Conservation (phyloP, 352 stramenopile genomes). For the Halophytophthora polymorphica region DNA sequence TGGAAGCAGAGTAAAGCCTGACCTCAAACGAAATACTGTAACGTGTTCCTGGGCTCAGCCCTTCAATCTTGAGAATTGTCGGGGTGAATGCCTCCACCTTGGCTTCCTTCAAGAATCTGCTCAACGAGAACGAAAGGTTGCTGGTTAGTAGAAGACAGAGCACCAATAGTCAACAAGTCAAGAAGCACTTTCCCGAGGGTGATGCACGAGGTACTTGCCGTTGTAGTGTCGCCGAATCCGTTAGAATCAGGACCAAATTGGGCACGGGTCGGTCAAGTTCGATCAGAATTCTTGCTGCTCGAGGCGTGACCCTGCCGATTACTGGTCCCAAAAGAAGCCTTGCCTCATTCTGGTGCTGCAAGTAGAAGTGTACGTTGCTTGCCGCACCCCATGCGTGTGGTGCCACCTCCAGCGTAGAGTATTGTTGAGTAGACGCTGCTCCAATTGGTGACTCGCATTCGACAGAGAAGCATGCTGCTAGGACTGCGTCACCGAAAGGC, state of each 20-base stretch:
- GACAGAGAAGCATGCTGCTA: slow-evolving; percentile 10
- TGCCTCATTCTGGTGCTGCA: slow-evolving; percentile 30
- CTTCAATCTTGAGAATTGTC: slow-evolving; percentile 62
- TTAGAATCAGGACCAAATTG: slow-evolving; percentile 38
- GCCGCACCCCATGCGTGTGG: slow-evolving; percentile 36
- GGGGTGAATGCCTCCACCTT: slow-evolving; percentile 45
- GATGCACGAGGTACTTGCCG: slow-evolving; percentile 16
- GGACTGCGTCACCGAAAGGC: slow-evolving; percentile 2
- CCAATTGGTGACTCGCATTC: slow-evolving; percentile 21
- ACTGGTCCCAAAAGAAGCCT: slow-evolving; percentile 55
- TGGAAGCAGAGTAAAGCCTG: neutral
- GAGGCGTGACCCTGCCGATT: slow-evolving; percentile 54
- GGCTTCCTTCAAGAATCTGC: slow-evolving; percentile 20
- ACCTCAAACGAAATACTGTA: slow-evolving; percentile 68
- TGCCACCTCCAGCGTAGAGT: slow-evolving; percentile 45
- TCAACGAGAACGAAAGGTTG: neutral
- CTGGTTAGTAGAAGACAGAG: neutral
- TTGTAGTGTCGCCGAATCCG: slow-evolving; percentile 25
- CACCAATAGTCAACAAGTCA: neutral
- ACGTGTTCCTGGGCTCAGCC: slow-evolving; percentile 42
- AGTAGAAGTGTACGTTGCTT: slow-evolving; percentile 33
- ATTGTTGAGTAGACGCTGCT: slow-evolving; percentile 27
- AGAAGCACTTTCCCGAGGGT: too few relatives aligned
- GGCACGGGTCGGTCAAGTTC: slow-evolving; percentile 47
- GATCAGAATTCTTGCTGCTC: slow-evolving; percentile 52